Evolutionary conservation across 371 early-diverging fungal genomes (phyloP), one percentile per base, ranked within the genome.

Genomic region (Chytridium lagenaria): DNA sequence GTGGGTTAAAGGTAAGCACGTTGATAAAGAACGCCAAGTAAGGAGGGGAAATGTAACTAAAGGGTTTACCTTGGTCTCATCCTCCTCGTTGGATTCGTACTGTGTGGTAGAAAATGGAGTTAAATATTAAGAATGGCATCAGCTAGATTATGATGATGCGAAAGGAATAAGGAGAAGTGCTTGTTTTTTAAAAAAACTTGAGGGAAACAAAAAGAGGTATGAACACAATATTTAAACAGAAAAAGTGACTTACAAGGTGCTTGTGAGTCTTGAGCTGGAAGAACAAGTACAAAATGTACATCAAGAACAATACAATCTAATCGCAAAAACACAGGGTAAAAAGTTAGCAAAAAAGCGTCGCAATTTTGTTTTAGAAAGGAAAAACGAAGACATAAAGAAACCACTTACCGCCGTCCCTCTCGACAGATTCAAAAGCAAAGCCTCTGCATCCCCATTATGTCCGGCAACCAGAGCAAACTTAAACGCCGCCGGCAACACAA

Each of bases 401-500:
- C 5, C 3, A 61, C 61, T 16, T 23, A 61, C 61, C 0, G 94
- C 84, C 1, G 92, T 92, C 19, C 89, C 88, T 50, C 91, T 85
- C 22, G 90, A 90, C 61, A 94, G 80, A 2, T 81, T 80, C 40
- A 90, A 59, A 38, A 89, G 85, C 34, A 44, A 63, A 3, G 31
- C 61, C 30, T 28, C 61, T 5, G 61, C 12, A 23, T 61, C 23
- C 61, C 12, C 12, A 3, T 10, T 34, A 31, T 10, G 36, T 16
- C 19, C 61, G 3, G n/a, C 61, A 15, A 26, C 36, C 61, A 61
- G 26, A 1, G 84, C 84, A 55, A 87, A 79, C 36, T 61, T 61
- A 80, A 93, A 93, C 0, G 93, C 91, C 2, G 94, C 92, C 1
- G 95, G 95, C 22, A 94, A 81, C 67, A 96, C 59, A 1, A 93